These are phyloP conservation scores for Musa itinerans DNA, from an alignment of 176 grass and related monocot species.

Conservation along the genomic window DNA sequence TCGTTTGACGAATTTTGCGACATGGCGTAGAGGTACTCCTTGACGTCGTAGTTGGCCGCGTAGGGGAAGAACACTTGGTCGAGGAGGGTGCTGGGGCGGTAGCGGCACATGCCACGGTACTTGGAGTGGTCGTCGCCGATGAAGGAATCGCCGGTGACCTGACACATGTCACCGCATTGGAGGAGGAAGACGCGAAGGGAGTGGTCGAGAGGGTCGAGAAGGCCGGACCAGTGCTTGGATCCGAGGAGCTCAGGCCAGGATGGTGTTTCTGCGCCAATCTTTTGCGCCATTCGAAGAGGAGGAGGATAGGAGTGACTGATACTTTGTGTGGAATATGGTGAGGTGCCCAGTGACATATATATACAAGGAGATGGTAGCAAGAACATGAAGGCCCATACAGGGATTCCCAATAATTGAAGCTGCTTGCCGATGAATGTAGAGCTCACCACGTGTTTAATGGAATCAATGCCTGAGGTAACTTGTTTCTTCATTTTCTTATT, in stretches of 20 bases:
- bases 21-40: conserved; percentile 70
- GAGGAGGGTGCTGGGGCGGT: conserved; percentile 32
- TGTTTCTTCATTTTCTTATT: no score
- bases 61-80: conserved; percentile 23
- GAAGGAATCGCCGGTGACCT: conserved; percentile 62
- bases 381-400: no score
- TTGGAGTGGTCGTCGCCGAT: conserved; percentile 45
- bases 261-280: not conserved
- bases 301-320: no score
- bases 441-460: no score
- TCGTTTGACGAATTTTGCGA: conserved; percentile 5
- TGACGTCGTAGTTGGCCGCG: conserved; percentile 38
- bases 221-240: conserved; percentile 33
- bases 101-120: conserved; percentile 42
- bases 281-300: no score
- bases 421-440: no score
- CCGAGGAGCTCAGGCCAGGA: conserved; percentile 51
- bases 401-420: no score
- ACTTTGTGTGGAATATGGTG: no score
- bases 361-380: no score
- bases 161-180: conserved; percentile 59
- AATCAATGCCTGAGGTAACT: no score
- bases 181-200: conserved; percentile 50
- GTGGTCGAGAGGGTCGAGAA: conserved; percentile 44
- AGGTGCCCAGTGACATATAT: no score